phyloP scores from a whole-genome alignment of 2,329 filamentous ascomycete species.

The Epichloe brachyelytri region DNA sequence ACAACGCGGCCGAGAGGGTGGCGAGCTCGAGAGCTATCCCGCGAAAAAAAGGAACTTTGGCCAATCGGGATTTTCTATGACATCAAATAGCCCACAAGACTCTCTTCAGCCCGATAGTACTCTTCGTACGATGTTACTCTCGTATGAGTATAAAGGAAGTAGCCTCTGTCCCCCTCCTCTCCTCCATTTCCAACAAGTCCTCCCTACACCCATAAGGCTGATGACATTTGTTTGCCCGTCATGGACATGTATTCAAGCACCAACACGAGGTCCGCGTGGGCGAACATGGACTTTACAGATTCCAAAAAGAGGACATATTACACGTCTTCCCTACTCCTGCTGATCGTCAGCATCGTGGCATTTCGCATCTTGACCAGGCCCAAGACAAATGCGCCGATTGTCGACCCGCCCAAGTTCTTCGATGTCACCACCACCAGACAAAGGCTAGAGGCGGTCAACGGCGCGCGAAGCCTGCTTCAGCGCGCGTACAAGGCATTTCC shows the following conservation, averaged over 20 bases:
- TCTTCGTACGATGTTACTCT: no score
- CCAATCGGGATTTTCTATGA: no score
- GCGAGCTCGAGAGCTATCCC: no score
- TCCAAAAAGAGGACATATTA: not conserved
- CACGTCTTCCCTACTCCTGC: not conserved
- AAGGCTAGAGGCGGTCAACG: not conserved
- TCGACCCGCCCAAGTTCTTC: not conserved
- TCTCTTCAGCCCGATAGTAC: no score
- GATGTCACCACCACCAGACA: not conserved
- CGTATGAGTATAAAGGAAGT: no score
- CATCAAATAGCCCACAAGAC: no score
- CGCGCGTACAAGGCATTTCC: not conserved
- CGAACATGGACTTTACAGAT: not conserved
- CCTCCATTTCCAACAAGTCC: not conserved
- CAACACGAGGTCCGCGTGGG: not conserved
- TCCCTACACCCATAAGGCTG: not conserved
- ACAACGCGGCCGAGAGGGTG: no score
- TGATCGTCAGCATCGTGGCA: not conserved
- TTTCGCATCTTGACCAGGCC: not conserved
- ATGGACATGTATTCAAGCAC: not conserved
- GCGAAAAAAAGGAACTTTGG: no score
- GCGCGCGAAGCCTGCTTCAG: not conserved
- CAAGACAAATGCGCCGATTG: not conserved
- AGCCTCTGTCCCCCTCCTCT: not conserved
- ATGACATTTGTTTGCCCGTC: not conserved